Evolutionary conservation across 2,329 filamentous ascomycete genomes (phyloP).

Genomic region (Penicillium corylophilum): DNA sequence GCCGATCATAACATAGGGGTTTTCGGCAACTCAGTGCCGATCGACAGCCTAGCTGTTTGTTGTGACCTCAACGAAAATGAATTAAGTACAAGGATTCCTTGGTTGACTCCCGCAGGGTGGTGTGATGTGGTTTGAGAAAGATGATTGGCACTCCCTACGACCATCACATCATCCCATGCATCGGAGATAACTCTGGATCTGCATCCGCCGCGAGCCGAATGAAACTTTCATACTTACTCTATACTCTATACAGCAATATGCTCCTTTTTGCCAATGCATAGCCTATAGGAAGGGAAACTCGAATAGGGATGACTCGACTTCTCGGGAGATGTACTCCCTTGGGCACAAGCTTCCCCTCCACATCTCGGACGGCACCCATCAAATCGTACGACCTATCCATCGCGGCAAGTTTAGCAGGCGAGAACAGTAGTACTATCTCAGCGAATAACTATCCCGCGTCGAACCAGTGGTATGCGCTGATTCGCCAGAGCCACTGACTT

Average conservation of each 20-base stretch:
- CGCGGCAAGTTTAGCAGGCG: not conserved
- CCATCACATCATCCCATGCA: not conserved
- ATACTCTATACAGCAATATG: not conserved
- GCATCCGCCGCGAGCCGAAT: slow-evolving; percentile 14
- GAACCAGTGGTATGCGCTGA: not conserved
- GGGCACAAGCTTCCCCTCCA: not conserved
- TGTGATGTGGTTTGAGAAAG: slow-evolving; percentile 7
- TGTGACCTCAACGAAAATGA: not conserved
- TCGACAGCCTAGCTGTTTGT: not conserved
- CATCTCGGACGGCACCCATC: not conserved
- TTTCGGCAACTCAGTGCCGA: slow-evolving; percentile 9
- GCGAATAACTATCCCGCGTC: not conserved
- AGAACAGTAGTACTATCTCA: not conserved
- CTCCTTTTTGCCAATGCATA: not conserved
- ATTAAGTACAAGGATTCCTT: not conserved
- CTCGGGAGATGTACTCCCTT: not conserved
- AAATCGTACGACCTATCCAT: not conserved
- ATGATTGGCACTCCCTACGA: slow-evolving; percentile 7
- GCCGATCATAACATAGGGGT: slow-evolving; percentile 14
- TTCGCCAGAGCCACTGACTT: slow-evolving; percentile 17
- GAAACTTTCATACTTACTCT: not conserved
- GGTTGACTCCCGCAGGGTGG: slow-evolving; percentile 4
- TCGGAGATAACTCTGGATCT: not conserved
- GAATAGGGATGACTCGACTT: not conserved
- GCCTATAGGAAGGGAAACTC: no score